Evolutionary conservation across 2,329 filamentous ascomycete species (phyloP).

Genomic region (Monosporascus sp.): DNA sequence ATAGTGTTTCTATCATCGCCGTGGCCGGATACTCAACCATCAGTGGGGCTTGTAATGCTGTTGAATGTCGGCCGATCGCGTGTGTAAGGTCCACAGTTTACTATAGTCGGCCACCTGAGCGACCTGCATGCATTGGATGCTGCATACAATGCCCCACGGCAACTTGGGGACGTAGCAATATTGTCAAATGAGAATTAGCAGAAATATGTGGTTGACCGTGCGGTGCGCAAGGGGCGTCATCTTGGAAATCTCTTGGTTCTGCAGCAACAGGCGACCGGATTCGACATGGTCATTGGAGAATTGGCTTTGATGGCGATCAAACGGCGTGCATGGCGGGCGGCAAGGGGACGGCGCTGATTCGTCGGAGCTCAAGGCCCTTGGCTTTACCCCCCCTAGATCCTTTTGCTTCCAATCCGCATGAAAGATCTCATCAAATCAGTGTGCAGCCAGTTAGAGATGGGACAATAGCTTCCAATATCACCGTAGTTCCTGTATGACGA

Average conservation of each 20-base stretch:
- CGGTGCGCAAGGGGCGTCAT: background rate
- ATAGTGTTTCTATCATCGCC: background rate
- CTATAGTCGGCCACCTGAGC: background rate
- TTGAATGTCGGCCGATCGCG: too few relatives aligned
- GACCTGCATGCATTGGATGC: background rate
- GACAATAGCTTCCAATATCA: background rate
- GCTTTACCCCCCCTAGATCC: constrained; percentile 1
- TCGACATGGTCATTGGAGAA: background rate
- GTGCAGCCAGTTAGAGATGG: background rate
- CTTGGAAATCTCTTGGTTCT: constrained; percentile 1
- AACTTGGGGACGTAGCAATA: background rate
- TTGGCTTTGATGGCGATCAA: background rate
- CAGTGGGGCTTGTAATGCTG: too few relatives aligned
- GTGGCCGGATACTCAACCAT: too few relatives aligned
- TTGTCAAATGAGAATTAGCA: background rate
- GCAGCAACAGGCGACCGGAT: background rate
- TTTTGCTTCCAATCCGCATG: constrained; percentile 6
- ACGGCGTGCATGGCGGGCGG: constrained; percentile 19
- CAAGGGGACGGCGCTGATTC: constrained; percentile 18
- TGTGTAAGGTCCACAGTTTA: background rate
- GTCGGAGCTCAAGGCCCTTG: constrained; percentile 4
- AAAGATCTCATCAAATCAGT: constrained; percentile 4
- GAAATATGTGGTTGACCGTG: background rate
- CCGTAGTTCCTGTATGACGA: background rate
- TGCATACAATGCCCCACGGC: background rate